phyloP scores from a whole-genome alignment of 2,329 filamentous ascomycete species.

The Exophiala viscosa region DNA sequence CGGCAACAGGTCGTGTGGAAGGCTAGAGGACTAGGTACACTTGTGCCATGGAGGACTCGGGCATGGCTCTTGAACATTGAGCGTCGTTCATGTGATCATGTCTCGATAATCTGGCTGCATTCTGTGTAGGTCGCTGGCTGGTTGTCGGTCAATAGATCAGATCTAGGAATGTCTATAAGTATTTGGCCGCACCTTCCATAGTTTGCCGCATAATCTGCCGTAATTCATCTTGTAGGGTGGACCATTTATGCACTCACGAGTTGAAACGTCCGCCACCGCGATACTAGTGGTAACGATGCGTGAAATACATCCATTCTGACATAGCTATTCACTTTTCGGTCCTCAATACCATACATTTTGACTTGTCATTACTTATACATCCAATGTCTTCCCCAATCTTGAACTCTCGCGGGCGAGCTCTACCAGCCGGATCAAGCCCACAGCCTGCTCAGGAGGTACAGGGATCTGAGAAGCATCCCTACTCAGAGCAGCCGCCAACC shows the following conservation, averaged over 20 bases:
- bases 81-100: not conserved
- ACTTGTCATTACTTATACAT: constrained; percentile 10
- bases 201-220: too few relatives aligned
- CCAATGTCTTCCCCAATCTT: constrained; percentile 47
- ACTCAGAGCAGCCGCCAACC: constrained; percentile 51
- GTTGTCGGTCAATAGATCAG: too few relatives aligned
- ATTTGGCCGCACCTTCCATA: too few relatives aligned
- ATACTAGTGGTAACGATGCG: not conserved
- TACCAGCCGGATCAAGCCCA: constrained; percentile 54
- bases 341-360: not conserved
- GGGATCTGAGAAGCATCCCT: constrained; percentile 51
- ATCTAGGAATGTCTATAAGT: too few relatives aligned
- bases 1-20: constrained; percentile 16
- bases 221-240: not conserved
- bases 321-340: not conserved
- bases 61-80: constrained; percentile 19
- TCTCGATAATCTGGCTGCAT: too few relatives aligned
- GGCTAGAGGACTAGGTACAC: constrained; percentile 2
- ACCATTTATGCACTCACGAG: not conserved
- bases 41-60: constrained; percentile 12
- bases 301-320: not conserved
- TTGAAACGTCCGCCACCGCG: not conserved
- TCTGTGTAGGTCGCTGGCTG: too few relatives aligned
- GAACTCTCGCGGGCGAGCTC: constrained; percentile 56
- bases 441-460: constrained; percentile 52